Percentiles rank a stretch among this genome's conserved stretches.
phyloP scores from a whole-genome alignment of 1,139 yeast species.

The Nadsonia commutata region DNA sequence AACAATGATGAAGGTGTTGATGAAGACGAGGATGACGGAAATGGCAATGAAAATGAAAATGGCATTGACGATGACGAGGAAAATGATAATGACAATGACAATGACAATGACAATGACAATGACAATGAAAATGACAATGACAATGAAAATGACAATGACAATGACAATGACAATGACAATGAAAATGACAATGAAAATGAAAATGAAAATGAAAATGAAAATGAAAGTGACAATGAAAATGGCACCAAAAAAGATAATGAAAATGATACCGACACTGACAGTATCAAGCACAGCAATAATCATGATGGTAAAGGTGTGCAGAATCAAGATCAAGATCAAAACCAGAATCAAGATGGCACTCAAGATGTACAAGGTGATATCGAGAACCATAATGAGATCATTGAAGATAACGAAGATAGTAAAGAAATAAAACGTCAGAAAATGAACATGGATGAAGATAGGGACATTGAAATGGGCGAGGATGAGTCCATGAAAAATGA shows the following conservation, averaged over 20 bases:
- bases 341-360: conserved; percentile 3
- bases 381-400: no score
- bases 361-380: neutral
- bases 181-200: neutral
- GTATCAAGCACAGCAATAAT: no score
- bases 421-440: no score
- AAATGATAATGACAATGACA: neutral
- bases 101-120: neutral
- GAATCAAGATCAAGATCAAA: conserved; percentile 3
- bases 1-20: neutral
- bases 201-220: neutral
- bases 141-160: neutral
- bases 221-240: neutral
- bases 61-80: neutral
- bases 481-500: neutral
- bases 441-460: neutral
- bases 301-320: no score
- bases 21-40: neutral
- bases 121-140: neutral
- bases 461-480: neutral
- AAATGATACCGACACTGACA: neutral
- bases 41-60: neutral
- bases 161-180: neutral
- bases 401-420: no score
- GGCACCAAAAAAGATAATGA: neutral